phyloP scores from a whole-genome alignment of 2,329 filamentous ascomycete species.

The Colletotrichum zoysiae region DNA sequence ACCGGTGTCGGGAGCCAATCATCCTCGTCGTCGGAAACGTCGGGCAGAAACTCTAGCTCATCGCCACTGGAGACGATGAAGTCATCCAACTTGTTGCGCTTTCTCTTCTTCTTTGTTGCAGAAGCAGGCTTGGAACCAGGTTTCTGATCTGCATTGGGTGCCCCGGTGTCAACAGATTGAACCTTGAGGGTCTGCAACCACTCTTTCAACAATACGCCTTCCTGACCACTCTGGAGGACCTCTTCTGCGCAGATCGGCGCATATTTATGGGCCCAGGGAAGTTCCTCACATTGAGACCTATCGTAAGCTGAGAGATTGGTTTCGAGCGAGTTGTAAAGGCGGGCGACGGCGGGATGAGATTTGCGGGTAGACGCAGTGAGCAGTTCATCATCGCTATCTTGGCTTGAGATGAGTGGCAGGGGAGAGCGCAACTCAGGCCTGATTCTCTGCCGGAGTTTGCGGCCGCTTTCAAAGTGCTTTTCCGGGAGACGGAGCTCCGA shows the following conservation, averaged over 20 bases:
- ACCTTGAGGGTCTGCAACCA: constrained; percentile 86
- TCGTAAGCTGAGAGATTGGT: constrained; percentile 83
- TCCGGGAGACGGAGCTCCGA: constrained; percentile 65
- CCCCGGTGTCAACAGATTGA: constrained; percentile 77
- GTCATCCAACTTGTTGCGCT: constrained; percentile 80
- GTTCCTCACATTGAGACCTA: constrained; percentile 77
- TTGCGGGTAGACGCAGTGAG: constrained; percentile 41
- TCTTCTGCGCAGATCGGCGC: constrained; percentile 76
- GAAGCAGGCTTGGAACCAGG: constrained; percentile 46
- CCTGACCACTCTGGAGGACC: constrained; percentile 80
- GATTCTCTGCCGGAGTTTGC: constrained; percentile 64
- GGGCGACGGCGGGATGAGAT: constrained; percentile 69
- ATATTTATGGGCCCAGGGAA: constrained; percentile 88
- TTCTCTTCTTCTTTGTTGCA: constrained; percentile 71
- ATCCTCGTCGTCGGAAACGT: constrained; percentile 71
- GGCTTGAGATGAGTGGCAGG: constrained; percentile 32
- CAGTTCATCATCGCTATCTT: constrained; percentile 54
- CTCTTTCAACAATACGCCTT: constrained; percentile 78
- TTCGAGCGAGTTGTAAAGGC: constrained; percentile 71
- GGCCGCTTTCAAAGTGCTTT: constrained; percentile 70
- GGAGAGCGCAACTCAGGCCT: constrained; percentile 58
- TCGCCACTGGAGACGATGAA: constrained; percentile 87
- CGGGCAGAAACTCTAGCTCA: constrained; percentile 76
- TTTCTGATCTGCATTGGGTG: constrained; percentile 52
- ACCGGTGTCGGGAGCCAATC: constrained; percentile 51